These are phyloP conservation scores for Trichoderma semiorbis DNA, from an alignment of 2,329 filamentous ascomycete genomes.

Conservation along the genomic window DNA sequence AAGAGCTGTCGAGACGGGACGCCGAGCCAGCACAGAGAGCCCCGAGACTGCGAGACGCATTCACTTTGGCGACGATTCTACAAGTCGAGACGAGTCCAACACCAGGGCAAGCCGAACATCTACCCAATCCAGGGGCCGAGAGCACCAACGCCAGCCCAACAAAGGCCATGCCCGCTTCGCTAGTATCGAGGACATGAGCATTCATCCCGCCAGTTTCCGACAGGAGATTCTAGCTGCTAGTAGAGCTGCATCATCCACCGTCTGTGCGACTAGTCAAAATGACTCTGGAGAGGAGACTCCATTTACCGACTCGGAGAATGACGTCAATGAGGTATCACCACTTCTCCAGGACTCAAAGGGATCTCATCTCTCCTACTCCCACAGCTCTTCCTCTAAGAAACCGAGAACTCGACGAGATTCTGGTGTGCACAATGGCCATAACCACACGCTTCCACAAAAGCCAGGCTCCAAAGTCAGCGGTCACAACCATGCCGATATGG, in stretches of 20 bases:
- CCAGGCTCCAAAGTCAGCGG: conserved; percentile 59
- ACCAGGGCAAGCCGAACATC: conserved; percentile 30
- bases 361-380: conserved; percentile 30
- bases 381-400: conserved; percentile 21
- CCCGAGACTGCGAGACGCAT: conserved; percentile 39
- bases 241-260: conserved; percentile 42
- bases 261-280: conserved; percentile 53
- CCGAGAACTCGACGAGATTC: conserved; percentile 44
- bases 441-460: conserved; percentile 73
- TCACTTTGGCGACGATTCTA: conserved; percentile 35
- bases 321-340: conserved; percentile 44
- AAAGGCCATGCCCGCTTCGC: conserved; percentile 57
- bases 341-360: conserved; percentile 42
- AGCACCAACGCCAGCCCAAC: conserved; percentile 43
- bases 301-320: conserved; percentile 39
- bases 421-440: conserved; percentile 66
- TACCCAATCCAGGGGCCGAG: conserved; percentile 37
- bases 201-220: conserved; percentile 85
- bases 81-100: conserved; percentile 28
- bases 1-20: conserved; percentile 36
- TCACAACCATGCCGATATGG: conserved; percentile 83
- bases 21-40: conserved; percentile 29
- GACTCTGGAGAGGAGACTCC: conserved; percentile 49
- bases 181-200: conserved; percentile 70
- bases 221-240: conserved; percentile 88